phyloP scores from a whole-genome alignment of 2,329 filamentous ascomycete species.

The Botryotinia convoluta region DNA sequence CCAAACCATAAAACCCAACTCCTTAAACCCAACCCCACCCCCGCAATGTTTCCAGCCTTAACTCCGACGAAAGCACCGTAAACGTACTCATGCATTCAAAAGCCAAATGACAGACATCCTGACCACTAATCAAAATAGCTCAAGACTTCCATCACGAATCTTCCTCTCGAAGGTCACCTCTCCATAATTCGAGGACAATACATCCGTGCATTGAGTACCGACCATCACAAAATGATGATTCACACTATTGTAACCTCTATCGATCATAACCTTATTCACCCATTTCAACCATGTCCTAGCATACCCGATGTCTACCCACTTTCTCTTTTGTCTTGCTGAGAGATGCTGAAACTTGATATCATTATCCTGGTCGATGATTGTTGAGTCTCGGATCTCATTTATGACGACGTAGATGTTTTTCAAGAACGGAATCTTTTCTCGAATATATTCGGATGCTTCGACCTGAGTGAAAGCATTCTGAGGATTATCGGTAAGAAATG shows the following conservation, averaged over 20 bases:
- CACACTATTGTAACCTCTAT: not conserved
- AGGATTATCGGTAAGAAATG: conserved; percentile 7
- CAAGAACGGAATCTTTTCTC: not conserved
- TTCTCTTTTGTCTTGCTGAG: conserved; percentile 9
- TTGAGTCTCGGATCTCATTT: conserved; percentile 1
- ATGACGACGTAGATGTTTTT: conserved; percentile 14
- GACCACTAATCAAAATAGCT: conserved; percentile 2
- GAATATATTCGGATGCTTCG: not conserved
- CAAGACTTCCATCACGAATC: conserved; percentile 13
- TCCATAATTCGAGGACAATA: not conserved
- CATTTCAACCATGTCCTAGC: conserved; percentile 6
- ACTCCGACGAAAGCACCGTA: not conserved
- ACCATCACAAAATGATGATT: conserved; percentile 13
- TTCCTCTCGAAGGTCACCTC: not conserved
- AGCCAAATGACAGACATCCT: not conserved
- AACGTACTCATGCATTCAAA: not conserved
- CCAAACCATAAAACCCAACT: not conserved
- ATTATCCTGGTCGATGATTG: not conserved
- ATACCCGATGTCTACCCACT: conserved; percentile 13
- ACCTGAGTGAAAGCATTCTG: not conserved
- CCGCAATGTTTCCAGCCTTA: not conserved
- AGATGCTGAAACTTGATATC: conserved; percentile 3
- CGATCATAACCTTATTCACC: not conserved
- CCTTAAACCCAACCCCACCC: not conserved
- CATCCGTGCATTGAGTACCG: not conserved